These are phyloP conservation scores for Quercus tomentella DNA, from an alignment of 331 rosid species.

Conservation along the genomic window DNA sequence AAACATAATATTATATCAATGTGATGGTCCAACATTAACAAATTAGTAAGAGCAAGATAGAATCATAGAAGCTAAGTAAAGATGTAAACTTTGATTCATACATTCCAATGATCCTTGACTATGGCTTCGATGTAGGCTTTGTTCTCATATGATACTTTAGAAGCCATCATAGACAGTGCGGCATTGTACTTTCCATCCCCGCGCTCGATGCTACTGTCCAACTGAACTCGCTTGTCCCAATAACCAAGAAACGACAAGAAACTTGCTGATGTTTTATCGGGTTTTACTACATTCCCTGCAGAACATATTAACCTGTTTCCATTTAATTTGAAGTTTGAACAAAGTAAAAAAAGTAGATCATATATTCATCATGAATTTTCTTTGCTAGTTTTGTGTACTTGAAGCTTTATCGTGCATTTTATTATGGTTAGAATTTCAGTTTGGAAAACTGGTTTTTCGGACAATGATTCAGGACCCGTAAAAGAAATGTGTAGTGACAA, in stretches of 20 bases:
- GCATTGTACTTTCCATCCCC: constrained; percentile 45
- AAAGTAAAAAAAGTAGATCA: background rate
- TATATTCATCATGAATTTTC: background rate
- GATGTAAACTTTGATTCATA: background rate
- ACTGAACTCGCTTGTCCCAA: constrained; percentile 49
- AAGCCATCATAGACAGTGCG: constrained; percentile 68
- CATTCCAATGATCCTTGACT: constrained; percentile 61
- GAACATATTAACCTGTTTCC: background rate
- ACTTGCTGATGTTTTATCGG: constrained; percentile 33
- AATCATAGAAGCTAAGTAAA: background rate
- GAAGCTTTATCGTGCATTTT: too few relatives aligned
- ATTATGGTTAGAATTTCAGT: too few relatives aligned
- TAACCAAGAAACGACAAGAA: constrained; percentile 61
- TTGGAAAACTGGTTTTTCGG: too few relatives aligned
- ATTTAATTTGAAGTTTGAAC: too few relatives aligned
- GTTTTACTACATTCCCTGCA: constrained; percentile 40
- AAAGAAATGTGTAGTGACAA: too few relatives aligned
- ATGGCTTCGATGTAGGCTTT: constrained; percentile 29
- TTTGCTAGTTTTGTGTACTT: background rate
- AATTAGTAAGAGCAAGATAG: background rate
- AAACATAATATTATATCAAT: background rate
- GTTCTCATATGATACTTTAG: constrained; percentile 71
- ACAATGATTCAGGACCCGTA: too few relatives aligned
- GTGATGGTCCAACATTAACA: background rate
- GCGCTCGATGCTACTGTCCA: constrained; percentile 37